These are phyloP conservation scores for Aspergillus glaucus DNA, from an alignment of 2,329 filamentous ascomycete genomes.

Conservation along the genomic window DNA sequence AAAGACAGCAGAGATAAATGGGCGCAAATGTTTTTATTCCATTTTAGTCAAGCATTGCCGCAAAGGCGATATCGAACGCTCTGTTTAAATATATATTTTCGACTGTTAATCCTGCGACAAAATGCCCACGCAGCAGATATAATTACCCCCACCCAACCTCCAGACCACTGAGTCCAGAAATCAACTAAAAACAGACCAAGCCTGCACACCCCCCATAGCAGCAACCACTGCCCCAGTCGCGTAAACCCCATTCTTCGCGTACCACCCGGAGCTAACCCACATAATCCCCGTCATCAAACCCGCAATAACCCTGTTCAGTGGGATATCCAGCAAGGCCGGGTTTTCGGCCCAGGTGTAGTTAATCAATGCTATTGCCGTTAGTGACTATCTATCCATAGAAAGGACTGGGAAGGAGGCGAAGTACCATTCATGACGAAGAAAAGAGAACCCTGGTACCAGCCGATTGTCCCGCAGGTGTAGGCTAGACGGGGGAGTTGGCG, in stretches of 20 bases:
- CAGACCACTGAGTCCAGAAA: background rate
- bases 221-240: constrained; percentile 12
- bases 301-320: constrained; percentile 14
- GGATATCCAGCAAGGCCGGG: constrained; percentile 6
- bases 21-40: too few relatives aligned
- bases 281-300: constrained; percentile 14
- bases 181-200: constrained; percentile 10
- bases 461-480: constrained; percentile 16
- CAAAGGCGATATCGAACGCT: too few relatives aligned
- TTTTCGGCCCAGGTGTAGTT: constrained; percentile 15
- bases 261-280: constrained; percentile 19
- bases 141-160: too few relatives aligned
- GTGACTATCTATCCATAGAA: background rate
- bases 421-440: constrained; percentile 18
- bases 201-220: constrained; percentile 15
- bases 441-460: constrained; percentile 22
- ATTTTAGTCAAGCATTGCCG: too few relatives aligned
- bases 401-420: background rate
- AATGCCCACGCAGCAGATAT: too few relatives aligned
- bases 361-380: constrained; percentile 7
- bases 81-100: too few relatives aligned
- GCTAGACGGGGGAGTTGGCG: constrained; percentile 15
- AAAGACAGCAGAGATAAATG: too few relatives aligned
- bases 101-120: too few relatives aligned
- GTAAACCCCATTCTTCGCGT: constrained; percentile 15